Percentiles rank a stretch among this genome's conserved stretches.
These are phyloP conservation scores for Pichia paraexigua DNA, from an alignment of 805 yeast species.

Conservation along the genomic window DNA sequence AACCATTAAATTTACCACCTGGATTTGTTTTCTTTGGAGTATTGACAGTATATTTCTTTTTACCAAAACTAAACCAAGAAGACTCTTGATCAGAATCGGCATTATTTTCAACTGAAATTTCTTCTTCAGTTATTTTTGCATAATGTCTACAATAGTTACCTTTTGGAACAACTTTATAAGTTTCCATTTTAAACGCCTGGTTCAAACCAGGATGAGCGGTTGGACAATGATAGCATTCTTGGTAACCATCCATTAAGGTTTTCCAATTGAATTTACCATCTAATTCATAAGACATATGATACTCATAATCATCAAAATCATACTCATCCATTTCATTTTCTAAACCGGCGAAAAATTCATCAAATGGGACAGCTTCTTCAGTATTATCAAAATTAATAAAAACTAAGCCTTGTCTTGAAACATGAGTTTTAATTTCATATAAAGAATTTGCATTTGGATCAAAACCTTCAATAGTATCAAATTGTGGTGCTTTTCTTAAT, in stretches of 20 bases:
- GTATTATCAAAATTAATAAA: slow-evolving; percentile 47
- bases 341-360: slow-evolving; percentile 45
- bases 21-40: slow-evolving; percentile 36
- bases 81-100: slow-evolving; percentile 30
- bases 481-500: slow-evolving; percentile 55
- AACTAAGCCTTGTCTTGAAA: slow-evolving; percentile 48
- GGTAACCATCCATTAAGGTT: slow-evolving; percentile 60
- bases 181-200: slow-evolving; percentile 52
- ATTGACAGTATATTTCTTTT: slow-evolving; percentile 20
- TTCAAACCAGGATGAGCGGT: slow-evolving; percentile 58
- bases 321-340: slow-evolving; percentile 46
- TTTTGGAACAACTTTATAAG: slow-evolving; percentile 57
- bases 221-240: slow-evolving; percentile 63
- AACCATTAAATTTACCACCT: slow-evolving; percentile 55
- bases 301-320: slow-evolving; percentile 54
- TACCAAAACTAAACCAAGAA: slow-evolving; percentile 49
- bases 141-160: slow-evolving; percentile 54
- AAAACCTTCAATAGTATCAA: slow-evolving; percentile 51
- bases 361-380: slow-evolving; percentile 39
- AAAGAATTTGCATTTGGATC: slow-evolving; percentile 47
- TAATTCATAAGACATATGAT: slow-evolving; percentile 56
- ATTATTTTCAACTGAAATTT: slow-evolving; percentile 24
- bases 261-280: slow-evolving; percentile 63
- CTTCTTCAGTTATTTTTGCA: slow-evolving; percentile 42
- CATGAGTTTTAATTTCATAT: slow-evolving; percentile 46